phyloP scores from a whole-genome alignment of 108 stramenopile genomes.

The Chaetoceros muelleri region DNA sequence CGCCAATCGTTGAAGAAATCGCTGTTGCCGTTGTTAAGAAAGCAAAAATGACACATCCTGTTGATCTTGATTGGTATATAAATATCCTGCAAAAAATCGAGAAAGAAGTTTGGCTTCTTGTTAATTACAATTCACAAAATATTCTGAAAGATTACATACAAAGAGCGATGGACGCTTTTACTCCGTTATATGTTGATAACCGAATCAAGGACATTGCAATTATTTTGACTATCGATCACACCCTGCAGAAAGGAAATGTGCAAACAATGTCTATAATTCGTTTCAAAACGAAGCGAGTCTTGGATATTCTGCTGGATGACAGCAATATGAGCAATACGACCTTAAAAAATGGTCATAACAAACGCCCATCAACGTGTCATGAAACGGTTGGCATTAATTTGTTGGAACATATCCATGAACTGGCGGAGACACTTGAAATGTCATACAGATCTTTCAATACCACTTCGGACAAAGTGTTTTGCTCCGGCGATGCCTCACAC shows the following conservation, averaged over 20 bases:
- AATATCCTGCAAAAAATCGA: conserved; percentile 13
- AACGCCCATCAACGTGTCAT: too few species aligned
- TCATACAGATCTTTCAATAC: too few species aligned
- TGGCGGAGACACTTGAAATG: too few species aligned
- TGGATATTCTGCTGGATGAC: too few species aligned
- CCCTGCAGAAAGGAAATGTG: conserved; percentile 1
- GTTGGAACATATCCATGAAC: too few species aligned
- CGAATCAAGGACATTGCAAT: conserved; percentile 22
- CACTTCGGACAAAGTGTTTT: too few species aligned
- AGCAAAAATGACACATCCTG: conserved; percentile 5
- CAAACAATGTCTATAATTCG: too few species aligned
- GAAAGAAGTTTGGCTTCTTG: conserved; percentile 2
- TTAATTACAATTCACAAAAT: conserved; percentile 9
- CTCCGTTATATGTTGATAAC: conserved; percentile 12
- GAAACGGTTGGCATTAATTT: too few species aligned
- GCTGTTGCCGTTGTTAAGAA: conserved; percentile 13
- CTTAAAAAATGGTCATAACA: too few species aligned
- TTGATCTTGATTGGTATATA: conserved; percentile 15
- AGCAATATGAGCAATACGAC: too few species aligned
- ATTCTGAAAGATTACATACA: conserved; percentile 12
- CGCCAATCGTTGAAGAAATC: conserved; percentile 10
- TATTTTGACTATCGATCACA: conserved; percentile 21
- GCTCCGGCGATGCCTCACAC: too few species aligned
- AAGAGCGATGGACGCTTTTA: conserved; percentile 14
- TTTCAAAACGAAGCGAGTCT: too few species aligned